Base-by-base conservation (phyloP, 1,284 basidiomycete species). In the Somion occarium region DNA sequence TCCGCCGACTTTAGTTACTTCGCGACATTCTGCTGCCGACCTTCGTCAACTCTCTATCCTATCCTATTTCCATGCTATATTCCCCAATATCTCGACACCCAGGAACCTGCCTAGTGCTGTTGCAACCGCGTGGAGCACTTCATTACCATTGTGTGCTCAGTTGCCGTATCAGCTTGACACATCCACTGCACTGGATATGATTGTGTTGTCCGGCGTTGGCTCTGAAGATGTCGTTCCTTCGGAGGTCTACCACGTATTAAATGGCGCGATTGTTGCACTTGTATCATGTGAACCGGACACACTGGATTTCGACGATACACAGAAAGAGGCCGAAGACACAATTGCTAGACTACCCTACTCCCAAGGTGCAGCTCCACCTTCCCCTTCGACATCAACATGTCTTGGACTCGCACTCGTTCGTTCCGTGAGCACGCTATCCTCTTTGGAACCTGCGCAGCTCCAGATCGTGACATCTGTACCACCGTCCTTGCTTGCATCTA, bases 381-480 rank as follows among this genome's bases (percentile, higher is more conserved):
- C 76, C 3, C 82, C 85, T 0, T 64, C 71, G 2, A 69, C 72
- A 0, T 87, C 87, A 0, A 73, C 61, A 3, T 88, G 86, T 56
- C 67, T 83, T 24, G 91, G 88, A 1, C 72, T 91, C 13, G 93
- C 78, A 0, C 71, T 95, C 41, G 72, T 96, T 20, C 83, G 93
- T 4, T 82, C 79, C 0, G 67, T 86, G 3, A 75, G 77, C 2
- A 63, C 73, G 54, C 22, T 59, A 56, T 52, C 61, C 60, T 5
- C 59, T 2, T 34, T 45, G 19, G 27, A 34, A 15, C 24, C 44
- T 26, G 52, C 55, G 15, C 48, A 49, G 46, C 63, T 92, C 27
- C 91, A 96, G 39, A 58, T 96, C 13, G 69, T 95, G 26, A 92
- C 92, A 0, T 91, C 93, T 0, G 56, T 92, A 0, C 79, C 83